Percentiles rank a stretch among this genome's conserved stretches.
Evolutionary conservation across 768 basidiomycete genomes (phyloP).

Genomic region (Hericium alpestre): DNA sequence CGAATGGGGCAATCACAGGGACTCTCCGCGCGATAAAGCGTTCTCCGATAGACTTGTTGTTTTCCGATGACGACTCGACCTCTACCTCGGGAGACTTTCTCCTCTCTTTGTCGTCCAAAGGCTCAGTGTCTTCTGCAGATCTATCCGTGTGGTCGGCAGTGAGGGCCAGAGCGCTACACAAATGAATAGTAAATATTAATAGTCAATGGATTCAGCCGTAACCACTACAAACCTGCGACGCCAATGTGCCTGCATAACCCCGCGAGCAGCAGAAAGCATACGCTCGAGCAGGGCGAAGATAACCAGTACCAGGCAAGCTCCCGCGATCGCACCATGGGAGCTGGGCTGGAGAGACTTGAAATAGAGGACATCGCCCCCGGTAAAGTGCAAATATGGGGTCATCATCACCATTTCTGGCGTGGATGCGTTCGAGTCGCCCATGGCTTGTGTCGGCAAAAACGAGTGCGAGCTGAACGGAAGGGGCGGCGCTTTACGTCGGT

Average conservation of each 20-base stretch:
- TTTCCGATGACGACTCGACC: background rate
- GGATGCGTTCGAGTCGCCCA: slow-evolving; percentile 7
- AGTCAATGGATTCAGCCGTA: no score
- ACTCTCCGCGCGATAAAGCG: slow-evolving; percentile 7
- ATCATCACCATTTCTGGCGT: slow-evolving; percentile 30
- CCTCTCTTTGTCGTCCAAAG: background rate
- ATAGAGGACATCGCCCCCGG: slow-evolving; percentile 49
- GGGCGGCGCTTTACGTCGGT: background rate
- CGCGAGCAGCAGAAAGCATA: slow-evolving; percentile 49
- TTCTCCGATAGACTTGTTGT: background rate
- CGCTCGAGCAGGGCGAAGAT: slow-evolving; percentile 62
- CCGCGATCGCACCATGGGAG: slow-evolving; percentile 59
- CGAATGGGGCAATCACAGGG: slow-evolving; percentile 52
- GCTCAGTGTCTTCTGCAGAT: background rate
- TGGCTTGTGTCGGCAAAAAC: background rate
- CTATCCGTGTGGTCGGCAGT: background rate
- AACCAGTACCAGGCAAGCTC: slow-evolving; percentile 64
- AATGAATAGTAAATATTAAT: no score
- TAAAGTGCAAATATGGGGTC: slow-evolving; percentile 64
- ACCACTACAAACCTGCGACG: slow-evolving; percentile 32
- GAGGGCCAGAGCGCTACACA: background rate
- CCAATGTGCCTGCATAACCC: slow-evolving; percentile 49
- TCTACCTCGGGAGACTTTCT: background rate
- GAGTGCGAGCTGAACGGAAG: background rate
- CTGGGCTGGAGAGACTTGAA: slow-evolving; percentile 63